Evolutionary conservation across 495 filamentous ascomycete genomes (phyloP), one percentile per base, ranked within the genome.

Genomic region (Neurospora discreta): DNA sequence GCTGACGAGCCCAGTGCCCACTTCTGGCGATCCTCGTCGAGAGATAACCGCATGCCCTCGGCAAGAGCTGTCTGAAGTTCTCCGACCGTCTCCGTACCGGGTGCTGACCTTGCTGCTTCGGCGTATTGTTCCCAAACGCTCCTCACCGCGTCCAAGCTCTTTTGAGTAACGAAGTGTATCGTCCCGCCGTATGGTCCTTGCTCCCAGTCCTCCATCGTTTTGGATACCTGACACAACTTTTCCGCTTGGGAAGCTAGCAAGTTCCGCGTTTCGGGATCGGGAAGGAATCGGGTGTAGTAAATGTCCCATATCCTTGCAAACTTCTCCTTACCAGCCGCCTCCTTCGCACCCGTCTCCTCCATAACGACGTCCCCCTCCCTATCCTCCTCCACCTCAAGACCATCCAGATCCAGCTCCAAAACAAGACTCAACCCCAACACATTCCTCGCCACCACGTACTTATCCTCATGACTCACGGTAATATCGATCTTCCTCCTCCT

Each of bases 231-330:
- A 26, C 5, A 26, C 15, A 58, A 2, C 10, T 13, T 86, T 30
- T 72, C 68, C 0, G 81, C 74, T 42, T 87, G 86, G 16, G 16
- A 39, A 1, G 73, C 69, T 13, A 86, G 76, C 8, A 84, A 67
- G 6, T 75, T 39, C 16, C 82, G 68, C 36, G 52, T 65, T 9
- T 83, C 77, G 67, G 77, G 41, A 1, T 79, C 70, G 71, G 84
- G 79, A 7, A 90, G 75, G 69, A 81, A 82, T 33, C 85, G 58
- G 73, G 89, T 79, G 72, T 88, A 88, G 73, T 85, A 89, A 70
- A 89, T 82, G 42, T 85, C 81, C 87, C 86, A 90, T 11, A 87
- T 77, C 30, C 72, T 60, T 2, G 73, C 70, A 38, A 60, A 18
- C 13, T 16, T 65, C 33, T 65, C 26, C 5, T 58, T 52, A 33